Conservation (phyloP, 2,329 filamentous ascomycete genomes). For the Arthroderma sp. region DNA sequence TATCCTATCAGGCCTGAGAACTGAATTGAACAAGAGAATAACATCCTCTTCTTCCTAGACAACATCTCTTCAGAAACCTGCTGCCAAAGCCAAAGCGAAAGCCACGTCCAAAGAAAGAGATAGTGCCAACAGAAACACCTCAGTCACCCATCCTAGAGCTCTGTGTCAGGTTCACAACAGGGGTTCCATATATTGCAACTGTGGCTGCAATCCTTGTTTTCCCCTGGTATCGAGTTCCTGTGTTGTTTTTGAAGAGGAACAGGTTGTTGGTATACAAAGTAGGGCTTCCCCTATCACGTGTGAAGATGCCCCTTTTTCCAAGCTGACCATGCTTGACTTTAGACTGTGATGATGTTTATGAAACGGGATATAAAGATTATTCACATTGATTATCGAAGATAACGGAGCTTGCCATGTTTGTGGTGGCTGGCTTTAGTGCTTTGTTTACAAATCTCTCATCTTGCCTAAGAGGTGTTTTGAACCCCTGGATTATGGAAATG, state of each 20-base stretch:
- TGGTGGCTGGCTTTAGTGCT: constrained; percentile 8
- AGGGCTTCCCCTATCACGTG: not conserved
- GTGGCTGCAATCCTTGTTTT: not conserved
- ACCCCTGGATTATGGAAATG: too few relatives aligned
- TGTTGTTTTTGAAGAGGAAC: not conserved
- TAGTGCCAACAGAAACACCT: not conserved
- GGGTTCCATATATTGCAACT: not conserved
- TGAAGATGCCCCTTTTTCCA: not conserved
- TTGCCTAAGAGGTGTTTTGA: too few relatives aligned
- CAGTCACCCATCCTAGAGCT: not conserved
- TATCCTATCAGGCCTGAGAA: not conserved
- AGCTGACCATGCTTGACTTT: not conserved
- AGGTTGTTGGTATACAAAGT: constrained; percentile 3
- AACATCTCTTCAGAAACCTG: not conserved
- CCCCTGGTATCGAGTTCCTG: not conserved
- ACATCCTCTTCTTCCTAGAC: not conserved
- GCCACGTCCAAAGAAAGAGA: not conserved
- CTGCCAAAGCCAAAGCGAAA: not conserved
- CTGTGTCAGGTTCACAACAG: not conserved
- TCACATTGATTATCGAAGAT: not conserved
- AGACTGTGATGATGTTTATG: not conserved
- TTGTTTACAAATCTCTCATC: not conserved
- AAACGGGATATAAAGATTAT: constrained; percentile 1
- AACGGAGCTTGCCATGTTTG: constrained; percentile 16
- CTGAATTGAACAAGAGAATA: not conserved